Evolutionary conservation across 2,329 filamentous ascomycete genomes (phyloP), one percentile per base, ranked within the genome.

Genomic region (Davidsoniella virescens): DNA sequence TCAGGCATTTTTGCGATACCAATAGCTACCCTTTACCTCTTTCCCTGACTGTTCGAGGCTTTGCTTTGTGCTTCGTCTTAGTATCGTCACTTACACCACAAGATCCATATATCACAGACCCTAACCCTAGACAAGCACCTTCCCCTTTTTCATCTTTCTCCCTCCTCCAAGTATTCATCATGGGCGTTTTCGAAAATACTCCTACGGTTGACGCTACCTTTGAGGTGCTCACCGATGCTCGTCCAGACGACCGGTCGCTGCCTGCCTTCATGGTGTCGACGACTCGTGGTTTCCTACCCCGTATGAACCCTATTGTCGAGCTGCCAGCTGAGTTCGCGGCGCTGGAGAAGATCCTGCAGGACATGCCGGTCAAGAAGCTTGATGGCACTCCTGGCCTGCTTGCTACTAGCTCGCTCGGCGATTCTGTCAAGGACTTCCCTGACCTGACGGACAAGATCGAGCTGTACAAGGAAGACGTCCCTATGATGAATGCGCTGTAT

Each of bases 401-500:
- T 44, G 86, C 85, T 17, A 72, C 70, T 10, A 82, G 77, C 62
- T 72, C 75, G 59, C 76, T 95, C 12, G 88, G 87, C 12, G 78
- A 81, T 38, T 75, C 78, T n/a, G 78, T 94, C 43, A 67, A 82
- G 55, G 68, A 69, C n/a, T 74, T 95, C 44, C 82, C 85, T 14
- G 84, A 94, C 63, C 70, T 94, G 44, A 84, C 82, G 1, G 71
- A 71, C 4, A 72, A 76, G 56, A 73, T 94, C 52, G 82, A 92
- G 59, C 77, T 78, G 64, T 82, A 84, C 57, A 71, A 75, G 57
- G 69, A 80, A 54, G 81, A 94, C 65, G 72, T 90, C 38, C 82
- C 82, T 14, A 67, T 86, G 53, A 79, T 93, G 70, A 92, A 88
- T 59, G 87, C 87, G 33, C 68, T 93, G 44, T 94, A 94, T 64